Percentiles rank a stretch among this genome's conserved stretches.
phyloP scores from a whole-genome alignment of 257 asterid genomes.

The Nicotiana benthamiana region DNA sequence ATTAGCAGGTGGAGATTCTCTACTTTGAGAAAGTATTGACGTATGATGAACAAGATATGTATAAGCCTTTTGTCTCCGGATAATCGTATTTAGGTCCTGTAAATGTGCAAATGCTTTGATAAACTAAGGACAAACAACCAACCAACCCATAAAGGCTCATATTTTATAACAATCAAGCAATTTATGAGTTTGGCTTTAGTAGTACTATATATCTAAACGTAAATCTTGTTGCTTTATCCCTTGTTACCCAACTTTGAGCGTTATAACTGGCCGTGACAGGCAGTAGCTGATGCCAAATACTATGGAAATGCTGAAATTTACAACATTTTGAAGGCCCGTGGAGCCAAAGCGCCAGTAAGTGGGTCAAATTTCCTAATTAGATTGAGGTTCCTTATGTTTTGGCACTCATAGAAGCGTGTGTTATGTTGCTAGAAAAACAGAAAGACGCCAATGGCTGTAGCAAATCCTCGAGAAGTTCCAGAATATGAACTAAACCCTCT shows the following conservation, averaged over 20 bases:
- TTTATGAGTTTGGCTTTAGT: background rate
- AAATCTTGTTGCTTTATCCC: background rate
- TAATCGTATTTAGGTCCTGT: background rate
- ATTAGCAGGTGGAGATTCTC: background rate
- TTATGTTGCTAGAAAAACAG: slow-evolving; percentile 71
- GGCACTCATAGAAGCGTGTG: slow-evolving; percentile 16
- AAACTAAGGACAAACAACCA: background rate
- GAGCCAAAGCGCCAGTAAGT: slow-evolving; percentile 84
- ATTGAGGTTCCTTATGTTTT: background rate
- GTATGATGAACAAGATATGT: background rate
- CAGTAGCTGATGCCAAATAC: slow-evolving; percentile 98
- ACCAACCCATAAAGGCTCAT: background rate
- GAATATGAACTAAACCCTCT: slow-evolving; percentile 94
- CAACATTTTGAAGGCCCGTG: slow-evolving; percentile 84
- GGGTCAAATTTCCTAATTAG: background rate
- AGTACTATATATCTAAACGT: background rate
- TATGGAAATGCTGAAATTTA: slow-evolving; percentile 80
- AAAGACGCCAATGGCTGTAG: slow-evolving; percentile 91
- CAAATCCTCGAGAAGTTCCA: slow-evolving; percentile 95
- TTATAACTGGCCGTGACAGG: slow-evolving; percentile 33
- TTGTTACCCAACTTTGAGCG: background rate
- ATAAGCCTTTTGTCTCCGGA: background rate
- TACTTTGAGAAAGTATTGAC: background rate
- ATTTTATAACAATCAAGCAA: background rate
- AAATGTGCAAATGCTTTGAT: background rate